phyloP scores from a whole-genome alignment of 306 rosid genomes.

The Quercus agrifolia region DNA sequence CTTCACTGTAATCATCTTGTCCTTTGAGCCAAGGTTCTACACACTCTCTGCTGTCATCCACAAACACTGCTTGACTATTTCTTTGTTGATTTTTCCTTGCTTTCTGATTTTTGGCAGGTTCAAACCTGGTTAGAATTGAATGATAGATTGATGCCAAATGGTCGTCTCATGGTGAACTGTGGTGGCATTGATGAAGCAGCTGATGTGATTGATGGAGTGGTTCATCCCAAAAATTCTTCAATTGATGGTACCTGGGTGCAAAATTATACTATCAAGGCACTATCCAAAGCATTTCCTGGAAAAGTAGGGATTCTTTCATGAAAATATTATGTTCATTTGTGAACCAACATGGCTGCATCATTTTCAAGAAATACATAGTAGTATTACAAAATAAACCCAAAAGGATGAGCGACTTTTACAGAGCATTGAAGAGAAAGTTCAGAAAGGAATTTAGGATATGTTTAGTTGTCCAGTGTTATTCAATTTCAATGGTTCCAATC shows the following conservation, averaged over 20 bases:
- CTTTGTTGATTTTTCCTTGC: not conserved
- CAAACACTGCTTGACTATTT: not conserved
- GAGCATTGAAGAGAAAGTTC: not conserved
- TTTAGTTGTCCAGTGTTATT: not conserved
- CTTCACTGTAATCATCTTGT: not conserved
- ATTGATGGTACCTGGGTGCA: conserved; percentile 48
- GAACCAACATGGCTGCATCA: not conserved
- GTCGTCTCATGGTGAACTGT: conserved; percentile 91
- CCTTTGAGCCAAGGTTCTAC: not conserved
- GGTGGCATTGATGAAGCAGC: conserved; percentile 65
- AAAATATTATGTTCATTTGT: conserved; percentile 3
- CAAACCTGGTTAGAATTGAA: conserved; percentile 67
- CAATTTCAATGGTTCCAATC: not conserved
- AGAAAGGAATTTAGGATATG: not conserved
- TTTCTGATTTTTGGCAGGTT: conserved; percentile 35
- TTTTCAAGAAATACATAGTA: conserved; percentile 8
- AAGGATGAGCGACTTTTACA: not conserved
- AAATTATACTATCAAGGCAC: conserved; percentile 56
- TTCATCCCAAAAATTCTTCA: conserved; percentile 26
- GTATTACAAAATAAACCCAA: not conserved
- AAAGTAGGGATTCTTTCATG: conserved; percentile 50
- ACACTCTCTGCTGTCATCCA: not conserved
- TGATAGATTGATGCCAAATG: conserved; percentile 57
- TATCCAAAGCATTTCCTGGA: conserved; percentile 73
- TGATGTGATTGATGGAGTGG: conserved; percentile 21